Evolutionary conservation across 2,329 filamentous ascomycete genomes (phyloP).

Genomic region (Chaetomium sp.): DNA sequence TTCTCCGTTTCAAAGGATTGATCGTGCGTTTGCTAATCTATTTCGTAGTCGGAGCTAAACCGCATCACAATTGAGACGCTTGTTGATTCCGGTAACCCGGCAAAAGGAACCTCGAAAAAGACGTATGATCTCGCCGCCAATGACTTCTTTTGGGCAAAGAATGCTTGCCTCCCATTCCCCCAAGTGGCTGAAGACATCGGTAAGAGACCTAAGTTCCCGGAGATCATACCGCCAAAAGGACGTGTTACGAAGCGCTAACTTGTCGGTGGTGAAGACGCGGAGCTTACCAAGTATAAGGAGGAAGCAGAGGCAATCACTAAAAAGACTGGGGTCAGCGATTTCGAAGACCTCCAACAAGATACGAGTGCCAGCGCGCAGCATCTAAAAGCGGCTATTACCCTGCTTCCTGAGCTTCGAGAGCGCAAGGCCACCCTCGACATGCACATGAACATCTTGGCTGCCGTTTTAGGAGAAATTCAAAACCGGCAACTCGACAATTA

Average conservation of each 20-base stretch:
- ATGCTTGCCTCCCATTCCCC: conserved; percentile 84
- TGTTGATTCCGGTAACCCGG: conserved; percentile 67
- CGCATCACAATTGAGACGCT: conserved; percentile 87
- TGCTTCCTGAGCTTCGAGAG: conserved; percentile 85
- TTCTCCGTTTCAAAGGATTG: conserved; percentile 19
- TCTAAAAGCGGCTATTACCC: conserved; percentile 88
- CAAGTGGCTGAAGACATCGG: conserved; percentile 84
- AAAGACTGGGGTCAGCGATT: conserved; percentile 85
- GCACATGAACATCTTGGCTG: conserved; percentile 97
- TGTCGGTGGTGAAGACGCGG: conserved; percentile 56
- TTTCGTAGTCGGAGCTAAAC: conserved; percentile 66
- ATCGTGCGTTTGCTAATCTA: conserved; percentile 52
- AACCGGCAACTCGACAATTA: conserved; percentile 92
- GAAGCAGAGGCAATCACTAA: conserved; percentile 91
- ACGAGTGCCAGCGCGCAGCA: conserved; percentile 86
- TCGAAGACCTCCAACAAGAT: conserved; percentile 89
- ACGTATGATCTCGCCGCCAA: conserved; percentile 82
- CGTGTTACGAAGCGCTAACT: too few species aligned
- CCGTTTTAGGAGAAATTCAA: conserved; percentile 72
- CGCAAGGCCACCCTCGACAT: conserved; percentile 91
- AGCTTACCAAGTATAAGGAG: conserved; percentile 90
- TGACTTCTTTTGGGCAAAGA: conserved; percentile 96
- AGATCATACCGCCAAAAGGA: too few species aligned
- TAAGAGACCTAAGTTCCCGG: conserved; percentile 1
- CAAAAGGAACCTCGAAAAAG: conserved; percentile 74